These are phyloP conservation scores for Lactarius sp. DNA, from an alignment of 768 basidiomycete species.

Conservation along the genomic window DNA sequence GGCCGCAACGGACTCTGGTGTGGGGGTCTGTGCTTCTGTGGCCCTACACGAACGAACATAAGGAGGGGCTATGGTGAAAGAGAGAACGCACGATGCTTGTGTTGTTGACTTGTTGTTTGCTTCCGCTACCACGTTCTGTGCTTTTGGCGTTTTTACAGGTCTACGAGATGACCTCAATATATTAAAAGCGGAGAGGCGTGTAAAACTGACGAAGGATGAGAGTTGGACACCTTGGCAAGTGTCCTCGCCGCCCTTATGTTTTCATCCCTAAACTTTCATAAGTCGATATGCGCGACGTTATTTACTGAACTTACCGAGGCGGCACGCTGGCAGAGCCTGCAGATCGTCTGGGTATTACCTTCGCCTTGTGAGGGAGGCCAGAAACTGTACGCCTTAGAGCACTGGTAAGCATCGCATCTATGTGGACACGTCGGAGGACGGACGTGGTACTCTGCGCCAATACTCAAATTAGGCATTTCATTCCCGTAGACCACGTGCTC, in stretches of 20 bases:
- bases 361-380: neutral
- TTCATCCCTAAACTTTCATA: neutral
- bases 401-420: neutral
- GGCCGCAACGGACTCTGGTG: neutral
- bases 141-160: neutral
- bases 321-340: neutral
- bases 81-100: neutral
- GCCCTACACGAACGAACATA: neutral
- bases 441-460: no score
- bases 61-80: neutral
- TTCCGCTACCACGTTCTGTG: neutral
- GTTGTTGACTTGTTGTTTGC: neutral
- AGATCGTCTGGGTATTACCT: neutral
- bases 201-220: neutral
- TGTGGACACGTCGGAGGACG: neutral
- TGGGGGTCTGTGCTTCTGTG: neutral
- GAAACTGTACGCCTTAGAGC: conserved; percentile 1
- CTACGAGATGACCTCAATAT: neutral
- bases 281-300: neutral
- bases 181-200: neutral
- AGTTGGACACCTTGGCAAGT: neutral
- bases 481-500: no score
- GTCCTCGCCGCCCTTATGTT: neutral
- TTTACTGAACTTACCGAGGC: conserved; percentile 2
- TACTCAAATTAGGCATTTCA: no score